Base-by-base conservation (phyloP, 2,329 filamentous ascomycete species). In the Penicillium sp. region DNA sequence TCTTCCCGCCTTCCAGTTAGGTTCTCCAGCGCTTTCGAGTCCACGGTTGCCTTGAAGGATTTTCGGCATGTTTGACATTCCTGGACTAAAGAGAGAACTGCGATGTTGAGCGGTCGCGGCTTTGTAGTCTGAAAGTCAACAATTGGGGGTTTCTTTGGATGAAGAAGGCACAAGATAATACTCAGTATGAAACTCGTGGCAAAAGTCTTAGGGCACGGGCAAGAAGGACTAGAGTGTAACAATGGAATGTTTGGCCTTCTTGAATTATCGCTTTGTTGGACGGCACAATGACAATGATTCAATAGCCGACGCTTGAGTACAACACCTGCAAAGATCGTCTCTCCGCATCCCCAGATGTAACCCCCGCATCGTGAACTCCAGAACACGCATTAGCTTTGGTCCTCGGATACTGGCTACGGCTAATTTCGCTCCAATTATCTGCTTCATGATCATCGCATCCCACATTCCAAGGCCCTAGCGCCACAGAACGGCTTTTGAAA, bases 281-380 rank as follows among this genome's bases (percentile, higher is more conserved):
- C 28, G 10, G 28, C 10, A 26, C 28, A 36, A 36, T 21, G 2
- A 26, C 28, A 36, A 36, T 21, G 2, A 13, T 21, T 55, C 54
- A 61, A 57, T 54, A 49, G 52, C 58, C 55, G 57, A 58, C 42
- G 7, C 33, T 26, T 51, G 41, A 24, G 15, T 15, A 23, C 16
- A 49, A 49, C 13, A 33, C 15, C 15, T 45, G 51, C 51, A 49
- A 52, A 23, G 51, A 60, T 58, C 53, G 52, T 45, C 47, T 34
- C 47, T 56, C 47, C 55, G 29, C 49, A 47, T 29, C 49, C 45
- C 44, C 46, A 54, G 49, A 58, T 60, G 58, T 56, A 60, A 60
- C 53, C 58, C 58, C 52, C 58, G 57, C 57, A 56, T 56, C 21
- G 18, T 48, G 23, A 38, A 31, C 13, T 44, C 46, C 45, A 43